These are phyloP conservation scores for Metschnikowia aberdeeniae DNA, from an alignment of 805 yeast genomes.

Conservation along the genomic window DNA sequence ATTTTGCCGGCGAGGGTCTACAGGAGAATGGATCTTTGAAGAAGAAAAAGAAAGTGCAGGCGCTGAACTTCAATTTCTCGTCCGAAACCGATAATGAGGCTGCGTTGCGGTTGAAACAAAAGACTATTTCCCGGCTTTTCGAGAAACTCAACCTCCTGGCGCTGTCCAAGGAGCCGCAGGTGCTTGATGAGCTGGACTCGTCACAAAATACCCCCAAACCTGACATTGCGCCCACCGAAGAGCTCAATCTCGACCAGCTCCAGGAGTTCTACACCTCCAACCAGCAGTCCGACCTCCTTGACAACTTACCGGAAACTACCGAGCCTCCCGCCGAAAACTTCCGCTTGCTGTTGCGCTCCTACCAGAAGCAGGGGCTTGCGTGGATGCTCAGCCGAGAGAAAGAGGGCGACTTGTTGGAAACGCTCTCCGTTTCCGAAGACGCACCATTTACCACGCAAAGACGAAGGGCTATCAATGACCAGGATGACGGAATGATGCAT, in stretches of 20 bases:
- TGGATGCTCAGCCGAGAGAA: constrained; percentile 87
- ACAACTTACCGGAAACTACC: constrained; percentile 60
- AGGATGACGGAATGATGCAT: constrained; percentile 57
- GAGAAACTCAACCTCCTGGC: constrained; percentile 38
- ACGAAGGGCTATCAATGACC: constrained; percentile 19
- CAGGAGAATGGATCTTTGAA: constrained; percentile 2
- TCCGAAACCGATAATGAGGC: constrained; percentile 54
- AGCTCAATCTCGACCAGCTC: constrained; percentile 65
- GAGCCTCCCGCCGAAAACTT: constrained; percentile 48
- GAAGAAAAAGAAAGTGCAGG: constrained; percentile 13
- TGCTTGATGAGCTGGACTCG: constrained; percentile 15
- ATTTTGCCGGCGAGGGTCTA: constrained; percentile 2
- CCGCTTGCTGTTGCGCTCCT: constrained; percentile 57
- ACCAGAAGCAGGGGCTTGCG: constrained; percentile 79
- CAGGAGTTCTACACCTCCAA: constrained; percentile 71
- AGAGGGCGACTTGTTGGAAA: constrained; percentile 46
- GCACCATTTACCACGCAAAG: constrained; percentile 26
- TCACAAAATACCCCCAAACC: constrained; percentile 7
- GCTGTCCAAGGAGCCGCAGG: constrained; percentile 2
- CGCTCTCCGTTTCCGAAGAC: constrained; percentile 21
- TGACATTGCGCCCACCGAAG: constrained; percentile 25
- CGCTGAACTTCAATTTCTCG: constrained; percentile 22
- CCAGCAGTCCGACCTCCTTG: constrained; percentile 54
- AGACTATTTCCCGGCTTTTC: constrained; percentile 53
- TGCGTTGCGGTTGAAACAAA: constrained; percentile 48